Evolutionary conservation across 805 yeast genomes (phyloP), one percentile per base, ranked within the genome.

Genomic region (Danielia reshetovae): DNA sequence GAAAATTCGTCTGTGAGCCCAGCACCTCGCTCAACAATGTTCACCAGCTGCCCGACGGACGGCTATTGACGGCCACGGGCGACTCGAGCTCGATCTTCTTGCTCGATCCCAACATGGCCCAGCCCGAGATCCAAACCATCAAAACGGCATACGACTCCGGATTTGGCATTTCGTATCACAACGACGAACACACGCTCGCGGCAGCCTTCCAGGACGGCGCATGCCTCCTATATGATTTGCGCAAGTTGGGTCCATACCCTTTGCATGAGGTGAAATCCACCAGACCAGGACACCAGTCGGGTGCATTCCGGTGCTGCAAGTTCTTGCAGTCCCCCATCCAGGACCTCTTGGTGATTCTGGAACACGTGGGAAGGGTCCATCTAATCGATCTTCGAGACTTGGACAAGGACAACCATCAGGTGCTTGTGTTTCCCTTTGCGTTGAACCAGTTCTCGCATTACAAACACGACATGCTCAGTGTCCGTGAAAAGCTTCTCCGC

Each of bases 341-440:
- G 48, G 96, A 89, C 57, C 58, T 87, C 39, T 62, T 89, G 37
- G 75, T 84, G 34, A 69, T 89, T 2, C 74, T 83, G 35, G 97
- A 89, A 55, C 96, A 89, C 48, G 82, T 79, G 34, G 94, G 95
- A 0, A 70, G 95, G 35, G 84, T 89, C 3, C 97, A 89, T 59
- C 66, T 88, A 37, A 66, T 89, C 18, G 96, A 89, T 55, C 71
- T 87, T 17, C 73, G 95, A 42, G 76, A 83, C 49, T 74, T 78
- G 45, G 31, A 39, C 18, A 29, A 32, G 13, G 43, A 42, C 17
- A 47, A 52, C 26, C 52, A 44, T 16, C 90, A 84, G 55, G 87
- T 88, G 24, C 68, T 87, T 2, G 63, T 82, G 39, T 63, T 83
- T 10, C 93, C 93, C 0, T 64, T 59, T 42, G 67, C 70, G 4